Evolutionary conservation across 2,329 filamentous ascomycete genomes (phyloP).

Genomic region (Cladophialophora exuberans): DNA sequence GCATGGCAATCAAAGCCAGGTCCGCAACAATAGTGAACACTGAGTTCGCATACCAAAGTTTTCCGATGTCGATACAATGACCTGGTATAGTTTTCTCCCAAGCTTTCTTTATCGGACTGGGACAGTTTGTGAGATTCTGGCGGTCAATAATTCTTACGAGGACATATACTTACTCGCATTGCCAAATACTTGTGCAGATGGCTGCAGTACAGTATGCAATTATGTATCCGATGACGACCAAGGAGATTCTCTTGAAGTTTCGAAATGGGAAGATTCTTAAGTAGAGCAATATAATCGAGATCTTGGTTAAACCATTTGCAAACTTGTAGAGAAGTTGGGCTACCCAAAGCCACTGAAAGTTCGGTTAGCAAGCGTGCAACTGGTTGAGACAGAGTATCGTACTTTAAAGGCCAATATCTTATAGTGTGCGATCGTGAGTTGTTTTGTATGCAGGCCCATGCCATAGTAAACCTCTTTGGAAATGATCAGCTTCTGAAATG

Average conservation of each 20-base stretch:
- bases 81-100: conserved; percentile 29
- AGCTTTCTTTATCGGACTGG: conserved; percentile 23
- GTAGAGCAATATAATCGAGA: conserved; percentile 35
- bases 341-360: conserved; percentile 25
- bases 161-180: conserved; percentile 26
- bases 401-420: conserved; percentile 11
- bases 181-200: conserved; percentile 34
- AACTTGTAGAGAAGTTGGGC: conserved; percentile 36
- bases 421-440: conserved; percentile 1
- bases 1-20: conserved; percentile 30
- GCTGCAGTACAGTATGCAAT: conserved; percentile 39
- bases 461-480: conserved; percentile 3
- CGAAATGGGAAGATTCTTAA: conserved; percentile 31
- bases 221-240: conserved; percentile 28
- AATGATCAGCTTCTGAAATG: not conserved
- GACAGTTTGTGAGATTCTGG: not conserved
- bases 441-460: conserved; percentile 15
- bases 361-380: too few species aligned
- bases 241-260: conserved; percentile 31
- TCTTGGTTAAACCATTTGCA: conserved; percentile 34
- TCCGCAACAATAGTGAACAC: conserved; percentile 33
- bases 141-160: not conserved
- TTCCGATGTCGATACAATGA: conserved; percentile 27
- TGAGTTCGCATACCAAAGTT: conserved; percentile 27
- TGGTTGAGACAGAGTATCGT: not conserved